Conservation (phyloP, 305 asterid genomes). For the Striga hermonthica region DNA sequence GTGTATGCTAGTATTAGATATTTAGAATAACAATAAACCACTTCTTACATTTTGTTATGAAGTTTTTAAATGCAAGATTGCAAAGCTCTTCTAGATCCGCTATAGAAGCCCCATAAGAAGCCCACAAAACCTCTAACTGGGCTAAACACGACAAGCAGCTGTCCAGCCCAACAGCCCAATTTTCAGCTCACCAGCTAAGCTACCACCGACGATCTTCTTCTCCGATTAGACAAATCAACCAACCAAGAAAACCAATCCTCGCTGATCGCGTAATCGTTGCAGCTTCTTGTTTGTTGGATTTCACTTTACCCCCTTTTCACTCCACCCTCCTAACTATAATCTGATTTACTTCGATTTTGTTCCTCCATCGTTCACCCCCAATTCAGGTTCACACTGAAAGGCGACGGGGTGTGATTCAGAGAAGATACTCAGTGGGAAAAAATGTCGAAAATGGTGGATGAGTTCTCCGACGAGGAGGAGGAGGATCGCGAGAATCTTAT, state of each 20-base stretch:
- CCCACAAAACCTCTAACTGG: neutral
- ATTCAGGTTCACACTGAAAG: neutral
- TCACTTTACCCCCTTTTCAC: slow-evolving; percentile 35
- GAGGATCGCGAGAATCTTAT: slow-evolving; percentile 73
- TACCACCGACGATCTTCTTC: slow-evolving; percentile 47
- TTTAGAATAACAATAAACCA: too few species aligned
- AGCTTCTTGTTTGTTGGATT: slow-evolving; percentile 23
- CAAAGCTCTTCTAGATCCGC: too few species aligned
- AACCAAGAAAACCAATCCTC: slow-evolving; percentile 26
- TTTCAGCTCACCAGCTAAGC: slow-evolving; percentile 26
- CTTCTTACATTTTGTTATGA: too few species aligned
- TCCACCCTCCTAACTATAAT: slow-evolving; percentile 27
- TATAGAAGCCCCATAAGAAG: too few species aligned
- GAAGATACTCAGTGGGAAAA: slow-evolving; percentile 19
- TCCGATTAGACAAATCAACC: slow-evolving; percentile 28
- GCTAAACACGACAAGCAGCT: neutral
- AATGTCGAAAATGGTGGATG: slow-evolving; percentile 44
- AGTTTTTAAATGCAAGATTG: too few species aligned
- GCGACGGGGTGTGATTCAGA: neutral
- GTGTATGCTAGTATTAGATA: too few species aligned
- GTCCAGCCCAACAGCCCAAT: slow-evolving; percentile 15
- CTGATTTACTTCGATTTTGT: slow-evolving; percentile 12
- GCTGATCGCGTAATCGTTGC: slow-evolving; percentile 25
- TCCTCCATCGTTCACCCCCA: neutral
- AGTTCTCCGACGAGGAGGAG: slow-evolving; percentile 86